Conservation (phyloP, 2,329 filamentous ascomycete genomes). For the Aureobasidium sp. region DNA sequence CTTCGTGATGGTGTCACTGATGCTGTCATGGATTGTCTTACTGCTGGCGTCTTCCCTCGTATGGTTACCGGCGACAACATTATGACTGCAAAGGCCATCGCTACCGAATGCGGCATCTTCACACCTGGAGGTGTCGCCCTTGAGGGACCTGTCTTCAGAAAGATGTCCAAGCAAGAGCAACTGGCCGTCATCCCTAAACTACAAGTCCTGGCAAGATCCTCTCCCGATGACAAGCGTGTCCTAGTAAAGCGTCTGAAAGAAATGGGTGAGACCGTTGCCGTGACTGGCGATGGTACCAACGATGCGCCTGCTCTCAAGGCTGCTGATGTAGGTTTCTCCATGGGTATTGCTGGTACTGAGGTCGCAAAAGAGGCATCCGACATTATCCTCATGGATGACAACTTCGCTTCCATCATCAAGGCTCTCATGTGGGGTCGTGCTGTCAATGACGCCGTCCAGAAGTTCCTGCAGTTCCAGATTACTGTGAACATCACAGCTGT, state of each 20-base stretch:
- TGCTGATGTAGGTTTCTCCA: slow-evolving; percentile 61
- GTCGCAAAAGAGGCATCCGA: slow-evolving; percentile 56
- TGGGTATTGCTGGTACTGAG: slow-evolving; percentile 61
- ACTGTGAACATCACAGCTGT: slow-evolving; percentile 92
- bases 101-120: slow-evolving; percentile 63
- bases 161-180: slow-evolving; percentile 40
- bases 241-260: slow-evolving; percentile 59
- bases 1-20: slow-evolving; percentile 60
- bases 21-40: slow-evolving; percentile 60
- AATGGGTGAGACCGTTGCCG: slow-evolving; percentile 59
- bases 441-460: slow-evolving; percentile 49
- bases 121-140: slow-evolving; percentile 37
- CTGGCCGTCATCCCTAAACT: slow-evolving; percentile 54
- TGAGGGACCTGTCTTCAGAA: slow-evolving; percentile 40
- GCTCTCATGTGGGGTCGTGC: slow-evolving; percentile 57
- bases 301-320: slow-evolving; percentile 60
- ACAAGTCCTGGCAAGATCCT: slow-evolving; percentile 62
- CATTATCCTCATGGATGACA: slow-evolving; percentile 58
- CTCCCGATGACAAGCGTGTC: slow-evolving; percentile 61
- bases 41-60: slow-evolving; percentile 63
- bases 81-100: slow-evolving; percentile 66
- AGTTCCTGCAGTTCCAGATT: slow-evolving; percentile 62
- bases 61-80: slow-evolving; percentile 72
- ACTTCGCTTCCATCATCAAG: slow-evolving; percentile 57
- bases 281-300: slow-evolving; percentile 61